phyloP scores from a whole-genome alignment of 192 early-diverging fungal genomes.

The Umbelopsis ramanniana region DNA sequence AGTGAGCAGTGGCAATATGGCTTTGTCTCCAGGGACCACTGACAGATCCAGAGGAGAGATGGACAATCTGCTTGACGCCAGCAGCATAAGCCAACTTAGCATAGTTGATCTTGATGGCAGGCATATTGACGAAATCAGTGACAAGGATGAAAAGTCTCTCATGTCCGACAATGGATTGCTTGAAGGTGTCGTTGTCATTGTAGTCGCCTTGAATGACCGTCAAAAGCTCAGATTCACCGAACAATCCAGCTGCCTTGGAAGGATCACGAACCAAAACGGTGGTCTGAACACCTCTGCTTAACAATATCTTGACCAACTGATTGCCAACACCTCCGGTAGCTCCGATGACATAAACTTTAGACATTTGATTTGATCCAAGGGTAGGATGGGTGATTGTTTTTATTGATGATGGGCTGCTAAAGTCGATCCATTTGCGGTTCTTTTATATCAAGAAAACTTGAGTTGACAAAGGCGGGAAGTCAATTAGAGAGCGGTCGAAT shows the following conservation, averaged over 20 bases:
- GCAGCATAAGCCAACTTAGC: conserved; percentile 14
- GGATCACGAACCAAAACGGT: conserved; percentile 21
- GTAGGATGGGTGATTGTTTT: too few relatives aligned
- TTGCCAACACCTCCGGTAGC: conserved; percentile 30
- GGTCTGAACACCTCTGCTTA: neutral
- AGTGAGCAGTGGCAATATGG: neutral
- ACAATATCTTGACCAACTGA: conserved; percentile 1
- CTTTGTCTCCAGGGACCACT: neutral
- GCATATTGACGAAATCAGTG: neutral
- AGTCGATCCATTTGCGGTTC: too few relatives aligned
- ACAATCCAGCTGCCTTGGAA: conserved; percentile 14
- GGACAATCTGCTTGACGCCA: conserved; percentile 26
- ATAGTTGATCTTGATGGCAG: neutral
- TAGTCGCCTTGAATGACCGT: conserved; percentile 25
- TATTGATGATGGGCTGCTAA: too few relatives aligned
- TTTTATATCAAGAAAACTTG: too few relatives aligned
- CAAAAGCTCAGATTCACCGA: neutral
- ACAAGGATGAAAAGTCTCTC: conserved; percentile 25
- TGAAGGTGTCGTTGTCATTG: neutral
- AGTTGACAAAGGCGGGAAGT: too few relatives aligned
- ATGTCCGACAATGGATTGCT: conserved; percentile 23
- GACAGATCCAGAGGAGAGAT: conserved; percentile 1
- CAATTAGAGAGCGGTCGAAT: too few relatives aligned
- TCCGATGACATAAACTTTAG: conserved; percentile 24
- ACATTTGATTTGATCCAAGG: neutral